Evolutionary conservation across 2,329 filamentous ascomycete genomes (phyloP).

Genomic region (Paradendryphiella salina): DNA sequence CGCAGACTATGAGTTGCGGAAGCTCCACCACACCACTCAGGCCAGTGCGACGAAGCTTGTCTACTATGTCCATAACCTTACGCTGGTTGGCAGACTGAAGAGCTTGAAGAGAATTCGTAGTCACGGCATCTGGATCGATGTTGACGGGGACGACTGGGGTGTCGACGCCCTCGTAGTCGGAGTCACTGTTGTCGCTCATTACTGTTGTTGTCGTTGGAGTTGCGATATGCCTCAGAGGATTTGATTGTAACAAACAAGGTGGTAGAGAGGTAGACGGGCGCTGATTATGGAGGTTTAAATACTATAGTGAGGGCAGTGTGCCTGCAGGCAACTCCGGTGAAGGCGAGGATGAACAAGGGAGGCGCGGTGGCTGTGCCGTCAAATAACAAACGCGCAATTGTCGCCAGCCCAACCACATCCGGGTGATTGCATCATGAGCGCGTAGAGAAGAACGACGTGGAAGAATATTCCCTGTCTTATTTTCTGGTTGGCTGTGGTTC

Average conservation of each 20-base stretch:
- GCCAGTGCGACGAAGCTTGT: slow-evolving; percentile 57
- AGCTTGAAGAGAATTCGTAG: slow-evolving; percentile 44
- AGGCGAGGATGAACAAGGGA: not conserved
- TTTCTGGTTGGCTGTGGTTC: no score
- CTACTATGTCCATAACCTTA: slow-evolving; percentile 57
- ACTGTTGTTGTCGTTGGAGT: slow-evolving; percentile 29
- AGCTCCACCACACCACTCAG: slow-evolving; percentile 40
- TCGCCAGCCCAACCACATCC: not conserved
- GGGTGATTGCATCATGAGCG: not conserved
- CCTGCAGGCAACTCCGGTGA: not conserved
- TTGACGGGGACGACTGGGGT: not conserved
- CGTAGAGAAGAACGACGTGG: no score
- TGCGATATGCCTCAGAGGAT: slow-evolving; percentile 55
- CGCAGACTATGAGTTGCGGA: slow-evolving; percentile 34
- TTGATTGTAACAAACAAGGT: slow-evolving; percentile 1
- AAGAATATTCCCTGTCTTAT: no score
- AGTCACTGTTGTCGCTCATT: not conserved
- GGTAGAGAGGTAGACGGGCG: not conserved
- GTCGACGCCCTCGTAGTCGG: not conserved
- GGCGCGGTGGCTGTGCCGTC: not conserved
- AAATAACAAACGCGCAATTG: not conserved
- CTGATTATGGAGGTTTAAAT: not conserved
- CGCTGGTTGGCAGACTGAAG: slow-evolving; percentile 54
- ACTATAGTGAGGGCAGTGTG: not conserved
- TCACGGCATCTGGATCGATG: slow-evolving; percentile 23